A percentile compares a stretch with the other conserved stretches of the same genome.
Conservation (phyloP, 1,284 basidiomycete species). For the Puccinia triticina region DNA sequence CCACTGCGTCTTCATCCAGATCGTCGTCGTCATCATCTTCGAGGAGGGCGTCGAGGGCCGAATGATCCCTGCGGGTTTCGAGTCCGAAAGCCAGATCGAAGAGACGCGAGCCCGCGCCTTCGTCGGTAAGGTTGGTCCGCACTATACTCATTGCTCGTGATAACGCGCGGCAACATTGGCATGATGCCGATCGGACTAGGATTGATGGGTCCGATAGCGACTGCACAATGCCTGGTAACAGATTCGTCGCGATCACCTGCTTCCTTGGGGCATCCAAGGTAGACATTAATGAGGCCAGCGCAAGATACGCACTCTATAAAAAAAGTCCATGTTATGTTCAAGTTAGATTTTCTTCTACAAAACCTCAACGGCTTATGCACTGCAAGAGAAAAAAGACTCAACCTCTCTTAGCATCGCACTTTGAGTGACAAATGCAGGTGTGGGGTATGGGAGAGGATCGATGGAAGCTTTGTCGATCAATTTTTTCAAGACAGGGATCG, state of each 20-base stretch:
- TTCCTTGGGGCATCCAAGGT: constrained; percentile 62
- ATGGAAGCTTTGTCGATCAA: constrained; percentile 43
- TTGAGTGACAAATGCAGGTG: constrained; percentile 38
- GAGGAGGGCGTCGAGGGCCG: background rate
- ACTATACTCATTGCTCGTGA: constrained; percentile 75
- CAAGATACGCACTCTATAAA: constrained; percentile 46
- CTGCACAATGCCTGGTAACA: constrained; percentile 67
- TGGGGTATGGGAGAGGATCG: constrained; percentile 45
- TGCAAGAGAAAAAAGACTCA: background rate
- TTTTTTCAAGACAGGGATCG: constrained; percentile 45
- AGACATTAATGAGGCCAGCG: constrained; percentile 48
- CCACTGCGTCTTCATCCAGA: constrained; percentile 63
- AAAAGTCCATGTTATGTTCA: background rate
- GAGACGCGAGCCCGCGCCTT: constrained; percentile 72
- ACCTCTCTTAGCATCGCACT: constrained; percentile 50
- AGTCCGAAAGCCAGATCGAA: constrained; percentile 66
- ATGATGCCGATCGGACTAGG: constrained; percentile 79
- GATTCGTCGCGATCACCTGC: constrained; percentile 66
- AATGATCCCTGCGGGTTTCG: constrained; percentile 52
- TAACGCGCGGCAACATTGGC: constrained; percentile 79
- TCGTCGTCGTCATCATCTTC: constrained; percentile 45
- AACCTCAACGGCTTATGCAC: background rate
- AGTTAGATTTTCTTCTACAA: background rate
- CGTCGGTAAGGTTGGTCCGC: constrained; percentile 79
- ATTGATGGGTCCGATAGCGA: constrained; percentile 69